Base-by-base conservation (phyloP, 164 flowering plant genomes). In the Liquidambar formosana region DNA sequence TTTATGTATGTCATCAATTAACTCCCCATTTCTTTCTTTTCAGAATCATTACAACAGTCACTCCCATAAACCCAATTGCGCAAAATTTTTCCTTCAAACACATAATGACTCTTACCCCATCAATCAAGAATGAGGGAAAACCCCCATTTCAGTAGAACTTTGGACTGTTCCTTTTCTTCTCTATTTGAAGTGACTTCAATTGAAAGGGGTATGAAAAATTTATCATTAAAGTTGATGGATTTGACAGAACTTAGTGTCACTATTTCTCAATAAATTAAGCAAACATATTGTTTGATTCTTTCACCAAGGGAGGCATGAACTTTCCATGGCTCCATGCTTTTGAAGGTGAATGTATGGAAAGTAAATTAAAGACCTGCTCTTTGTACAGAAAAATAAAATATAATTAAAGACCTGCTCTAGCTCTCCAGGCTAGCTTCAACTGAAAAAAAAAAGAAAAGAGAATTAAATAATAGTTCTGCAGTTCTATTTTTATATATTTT, bases 201-300 rank as follows among this genome's bases (percentile, higher is more conserved):
- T 44, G 62, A 47, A 68, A 26, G 57, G 56, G 19, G 48, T 38
- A 14, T 46, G 41, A 25, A 56, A 68, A 41, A 2, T 33, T 33
- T 65, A 59, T 53, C 56, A 51, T 21, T 67, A 64, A 64, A 72
- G 72, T 67, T 70, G 80, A 77, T 77, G 75, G 80, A 78, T 78
- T 78, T 70, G 80, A 78, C 77, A 57, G 63, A 74, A 73, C 80
- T 66, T 70, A 22, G 57, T 21, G 77, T 74, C 75, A 64, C 75
- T 74, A 57, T 77, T 58, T 54, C 54, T 23, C 62, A 45, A 73
- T 51, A 38, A 51, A 57, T 23, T 46, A 10, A 49, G 18, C 33
- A 57, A 57, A 26, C 16, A 70, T 25, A 53, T 33, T 41, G n/a
- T n/a, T n/a, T n/a, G n/a, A n/a, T 57, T 27, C 26, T 51, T 67